Base-by-base conservation (phyloP, 352 stramenopile species). In the Phytophthora cactorum region DNA sequence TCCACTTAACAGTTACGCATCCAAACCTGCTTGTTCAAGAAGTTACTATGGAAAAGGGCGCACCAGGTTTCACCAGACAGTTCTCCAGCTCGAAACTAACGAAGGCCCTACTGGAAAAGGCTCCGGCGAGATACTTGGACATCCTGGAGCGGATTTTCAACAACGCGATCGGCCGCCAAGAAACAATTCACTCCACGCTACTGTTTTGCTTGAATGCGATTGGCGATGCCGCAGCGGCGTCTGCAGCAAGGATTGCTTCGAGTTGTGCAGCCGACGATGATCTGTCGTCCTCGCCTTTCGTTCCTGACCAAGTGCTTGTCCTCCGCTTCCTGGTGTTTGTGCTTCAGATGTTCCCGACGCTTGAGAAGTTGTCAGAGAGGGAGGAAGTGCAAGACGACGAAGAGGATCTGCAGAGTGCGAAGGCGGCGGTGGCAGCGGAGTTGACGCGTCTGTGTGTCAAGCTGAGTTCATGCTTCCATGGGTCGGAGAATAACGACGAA, bases 381-480 rank as follows among this genome's bases (percentile, higher is more conserved):
- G 82, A 91, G n/a, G 78, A 91, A 54, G 54, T 93, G 14, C 82
- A 81, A 65, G 84, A 93, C 39, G 79, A 93, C 28, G 81, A 91
- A 76, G 77, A 89, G 14, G 81, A 85, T 28, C 53, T 91, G 7
- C 64, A 66, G 29, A 67, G 50, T n/a, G 76, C 80, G 8, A 84
- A 85, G 31, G 68, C 73, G 29, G 61, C 77, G 0, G 57, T 92
- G 11, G 77, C 70, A n/a, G 70, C 77, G 27, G 86, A 93, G 43
- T 50, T 91, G 25, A 64, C 86, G 17, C 68, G 71, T 7, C 27
- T 89, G 41, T 87, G 79, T 53, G 70, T 92, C 17, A 79, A 79
- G 8, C 38, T 92, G 52, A 81, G 76, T 9, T 86, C 78, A 5
- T 81, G 51, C 27, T 70, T 75, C 46, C 61, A 69, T 34, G 63